These are phyloP conservation scores for Talaromyces verruculosus DNA, from an alignment of 2,329 filamentous ascomycete species.

Conservation along the genomic window DNA sequence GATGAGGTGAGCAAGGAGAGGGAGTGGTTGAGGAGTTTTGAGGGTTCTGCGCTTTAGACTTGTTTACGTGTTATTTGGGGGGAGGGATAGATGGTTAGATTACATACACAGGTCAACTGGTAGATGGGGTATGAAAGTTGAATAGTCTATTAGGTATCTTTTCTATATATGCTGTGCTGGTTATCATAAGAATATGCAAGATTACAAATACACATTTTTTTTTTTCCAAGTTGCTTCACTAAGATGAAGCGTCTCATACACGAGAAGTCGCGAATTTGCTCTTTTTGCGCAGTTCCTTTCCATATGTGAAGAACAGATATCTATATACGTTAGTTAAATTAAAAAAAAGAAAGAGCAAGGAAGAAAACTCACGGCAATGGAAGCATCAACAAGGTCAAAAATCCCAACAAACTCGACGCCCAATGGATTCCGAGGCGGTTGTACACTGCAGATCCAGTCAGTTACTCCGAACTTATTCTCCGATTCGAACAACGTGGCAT, in stretches of 20 bases:
- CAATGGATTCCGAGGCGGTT: slow-evolving; percentile 48
- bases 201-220: neutral
- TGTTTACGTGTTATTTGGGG: neutral
- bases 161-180: neutral
- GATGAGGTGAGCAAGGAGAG: slow-evolving; percentile 35
- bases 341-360: neutral
- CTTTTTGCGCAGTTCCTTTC: slow-evolving; percentile 42
- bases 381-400: slow-evolving; percentile 45
- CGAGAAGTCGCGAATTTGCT: slow-evolving; percentile 41
- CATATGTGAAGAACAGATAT: slow-evolving; percentile 48
- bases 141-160: slow-evolving; percentile 1
- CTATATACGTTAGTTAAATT: slow-evolving; percentile 26
- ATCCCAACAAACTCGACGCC: slow-evolving; percentile 47
- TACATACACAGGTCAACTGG: neutral
- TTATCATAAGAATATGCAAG: neutral
- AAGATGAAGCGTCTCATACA: slow-evolving; percentile 20
- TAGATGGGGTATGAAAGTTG: neutral
- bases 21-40: slow-evolving; percentile 39
- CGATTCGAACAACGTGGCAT: neutral
- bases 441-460: slow-evolving; percentile 41
- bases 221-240: neutral
- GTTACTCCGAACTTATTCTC: slow-evolving; percentile 46
- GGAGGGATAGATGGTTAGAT: neutral
- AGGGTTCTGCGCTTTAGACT: neutral
- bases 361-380: slow-evolving; percentile 43